A percentile compares a stretch with the other conserved stretches of the same genome.
Evolutionary conservation across 2,329 filamentous ascomycete species (phyloP).

Genomic region (Cladosporium velox): DNA sequence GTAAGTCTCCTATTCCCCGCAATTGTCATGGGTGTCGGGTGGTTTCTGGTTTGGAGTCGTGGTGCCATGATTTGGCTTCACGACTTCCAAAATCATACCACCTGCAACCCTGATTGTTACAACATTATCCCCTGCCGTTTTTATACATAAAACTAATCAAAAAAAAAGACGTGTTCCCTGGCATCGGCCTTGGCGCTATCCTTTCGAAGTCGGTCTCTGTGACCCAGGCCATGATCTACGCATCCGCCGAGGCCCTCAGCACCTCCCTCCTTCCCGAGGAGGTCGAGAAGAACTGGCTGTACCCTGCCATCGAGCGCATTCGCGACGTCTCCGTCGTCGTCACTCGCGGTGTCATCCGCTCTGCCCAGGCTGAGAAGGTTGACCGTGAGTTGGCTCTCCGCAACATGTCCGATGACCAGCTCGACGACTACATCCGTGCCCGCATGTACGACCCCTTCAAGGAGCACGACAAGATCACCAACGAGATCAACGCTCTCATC

Average conservation of each 20-base stretch:
- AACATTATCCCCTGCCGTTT: neutral
- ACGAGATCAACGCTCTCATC: conserved; percentile 37
- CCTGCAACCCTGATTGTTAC: neutral
- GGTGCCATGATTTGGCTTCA: neutral
- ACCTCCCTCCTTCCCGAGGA: conserved; percentile 79
- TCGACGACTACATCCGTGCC: conserved; percentile 64
- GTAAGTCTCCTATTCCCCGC: conserved; percentile 19
- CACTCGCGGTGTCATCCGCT: conserved; percentile 89
- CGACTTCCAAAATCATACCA: neutral
- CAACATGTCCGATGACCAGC: conserved; percentile 65
- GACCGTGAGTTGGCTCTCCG: conserved; percentile 62
- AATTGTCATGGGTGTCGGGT: neutral
- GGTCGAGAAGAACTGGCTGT: conserved; percentile 79
- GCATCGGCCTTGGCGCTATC: conserved; percentile 90
- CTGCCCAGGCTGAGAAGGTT: conserved; percentile 74
- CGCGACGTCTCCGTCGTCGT: conserved; percentile 85
- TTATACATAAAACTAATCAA: neutral
- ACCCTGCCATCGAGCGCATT: conserved; percentile 88
- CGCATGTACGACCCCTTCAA: conserved; percentile 56
- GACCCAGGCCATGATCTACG: conserved; percentile 97
- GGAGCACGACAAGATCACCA: conserved; percentile 45
- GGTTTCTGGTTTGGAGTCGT: neutral
- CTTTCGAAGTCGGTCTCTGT: conserved; percentile 82
- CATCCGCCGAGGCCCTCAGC: conserved; percentile 78
- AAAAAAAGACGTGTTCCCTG: conserved; percentile 75